These are phyloP conservation scores for Ceratocystis papillata DNA, from an alignment of 2,329 filamentous ascomycete species.

Conservation along the genomic window DNA sequence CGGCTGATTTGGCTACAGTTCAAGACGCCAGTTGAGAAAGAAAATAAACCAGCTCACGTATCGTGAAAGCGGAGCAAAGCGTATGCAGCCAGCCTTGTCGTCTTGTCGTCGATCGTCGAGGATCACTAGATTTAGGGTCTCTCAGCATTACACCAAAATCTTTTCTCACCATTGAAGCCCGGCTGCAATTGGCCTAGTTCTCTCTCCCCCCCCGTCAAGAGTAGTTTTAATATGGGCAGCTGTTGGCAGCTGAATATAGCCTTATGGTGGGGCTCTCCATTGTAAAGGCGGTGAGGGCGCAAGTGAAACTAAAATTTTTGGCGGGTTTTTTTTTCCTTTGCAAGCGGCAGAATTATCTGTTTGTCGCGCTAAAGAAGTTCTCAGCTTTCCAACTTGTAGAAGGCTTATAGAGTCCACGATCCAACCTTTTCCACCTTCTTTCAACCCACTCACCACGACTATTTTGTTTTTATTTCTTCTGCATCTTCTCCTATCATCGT, in stretches of 20 bases:
- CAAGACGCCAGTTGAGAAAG: conserved; percentile 15
- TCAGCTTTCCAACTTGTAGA: conserved; percentile 11
- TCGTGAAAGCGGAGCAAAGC: conserved; percentile 9
- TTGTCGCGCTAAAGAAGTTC: conserved; percentile 21
- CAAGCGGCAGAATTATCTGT: conserved; percentile 22
- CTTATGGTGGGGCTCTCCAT: conserved; percentile 13
- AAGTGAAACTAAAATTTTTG: conserved; percentile 25
- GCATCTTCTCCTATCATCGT: not conserved
- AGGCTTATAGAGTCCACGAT: not conserved
- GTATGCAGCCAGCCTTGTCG: conserved; percentile 19
- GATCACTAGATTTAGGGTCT: conserved; percentile 19
- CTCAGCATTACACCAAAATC: conserved; percentile 17
- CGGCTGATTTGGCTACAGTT: not conserved
- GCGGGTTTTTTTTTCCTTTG: conserved; percentile 18
- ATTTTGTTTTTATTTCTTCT: conserved; percentile 2
- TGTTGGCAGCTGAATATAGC: not conserved
- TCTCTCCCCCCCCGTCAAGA: not conserved
- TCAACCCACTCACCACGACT: conserved; percentile 1
- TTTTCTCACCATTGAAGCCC: conserved; percentile 10
- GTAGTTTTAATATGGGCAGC: not conserved
- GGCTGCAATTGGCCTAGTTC: not conserved
- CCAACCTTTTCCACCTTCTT: not conserved
- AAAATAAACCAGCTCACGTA: conserved; percentile 2
- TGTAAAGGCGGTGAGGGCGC: conserved; percentile 23
- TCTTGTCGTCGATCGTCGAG: conserved; percentile 16